Conservation (phyloP, 345 rosid genomes). For the Lepidium aucheri region DNA sequence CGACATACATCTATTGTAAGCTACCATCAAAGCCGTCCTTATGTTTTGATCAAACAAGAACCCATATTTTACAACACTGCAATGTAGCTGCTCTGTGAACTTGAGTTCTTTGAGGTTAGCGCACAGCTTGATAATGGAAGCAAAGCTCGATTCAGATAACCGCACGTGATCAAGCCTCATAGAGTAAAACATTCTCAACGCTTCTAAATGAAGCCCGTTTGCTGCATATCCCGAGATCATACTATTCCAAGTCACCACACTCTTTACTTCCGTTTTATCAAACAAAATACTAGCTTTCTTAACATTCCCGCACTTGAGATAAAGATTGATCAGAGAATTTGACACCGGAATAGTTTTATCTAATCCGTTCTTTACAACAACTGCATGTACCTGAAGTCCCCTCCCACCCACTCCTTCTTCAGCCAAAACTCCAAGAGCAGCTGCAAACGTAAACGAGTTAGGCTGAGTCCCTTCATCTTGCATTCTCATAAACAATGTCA, state of each 20-base stretch:
- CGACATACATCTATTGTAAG: slow-evolving; percentile 50
- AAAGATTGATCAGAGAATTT: slow-evolving; percentile 69
- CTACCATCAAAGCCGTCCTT: slow-evolving; percentile 52
- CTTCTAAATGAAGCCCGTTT: slow-evolving; percentile 55
- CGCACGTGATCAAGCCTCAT: slow-evolving; percentile 47
- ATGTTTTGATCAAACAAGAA: slow-evolving; percentile 45
- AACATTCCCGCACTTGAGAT: slow-evolving; percentile 52
- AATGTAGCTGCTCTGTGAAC: slow-evolving; percentile 65
- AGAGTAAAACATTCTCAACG: slow-evolving; percentile 44
- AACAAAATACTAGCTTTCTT: slow-evolving; percentile 53
- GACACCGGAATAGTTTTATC: slow-evolving; percentile 34
- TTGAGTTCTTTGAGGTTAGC: slow-evolving; percentile 45
- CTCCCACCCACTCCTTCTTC: slow-evolving; percentile 37
- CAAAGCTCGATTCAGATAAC: slow-evolving; percentile 46
- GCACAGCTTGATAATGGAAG: slow-evolving; percentile 54
- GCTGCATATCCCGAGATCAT: slow-evolving; percentile 56
- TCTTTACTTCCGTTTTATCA: slow-evolving; percentile 41
- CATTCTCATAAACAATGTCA: slow-evolving; percentile 47
- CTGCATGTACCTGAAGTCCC: slow-evolving; percentile 53
- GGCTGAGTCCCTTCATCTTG: slow-evolving; percentile 51
- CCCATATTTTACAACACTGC: slow-evolving; percentile 49
- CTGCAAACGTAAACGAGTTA: slow-evolving; percentile 51
- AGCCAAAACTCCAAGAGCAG: slow-evolving; percentile 63
- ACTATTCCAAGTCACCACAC: slow-evolving; percentile 68
- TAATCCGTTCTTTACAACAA: slow-evolving; percentile 56